A percentile compares a stretch with the other conserved stretches of the same genome.
phyloP scores from a whole-genome alignment of 2,329 filamentous ascomycete species.

The Harringtonia lauricola region DNA sequence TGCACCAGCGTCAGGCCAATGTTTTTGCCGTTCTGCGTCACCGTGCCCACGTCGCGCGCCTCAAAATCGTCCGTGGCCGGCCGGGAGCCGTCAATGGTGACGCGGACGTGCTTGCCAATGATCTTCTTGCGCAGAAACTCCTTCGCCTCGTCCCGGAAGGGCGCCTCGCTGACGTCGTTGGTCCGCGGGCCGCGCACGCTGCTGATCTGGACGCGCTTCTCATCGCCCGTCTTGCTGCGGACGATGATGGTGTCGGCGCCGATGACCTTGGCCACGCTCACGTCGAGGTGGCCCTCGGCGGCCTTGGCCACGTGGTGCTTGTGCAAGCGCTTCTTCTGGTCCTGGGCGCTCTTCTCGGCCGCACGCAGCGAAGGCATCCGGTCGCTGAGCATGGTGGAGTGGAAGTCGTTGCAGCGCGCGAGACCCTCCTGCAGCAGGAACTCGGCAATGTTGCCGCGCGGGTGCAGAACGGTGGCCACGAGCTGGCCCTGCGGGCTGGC shows the following conservation, averaged over 20 bases:
- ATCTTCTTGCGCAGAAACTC: constrained; percentile 88
- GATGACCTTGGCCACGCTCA: constrained; percentile 73
- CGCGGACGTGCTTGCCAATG: constrained; percentile 90
- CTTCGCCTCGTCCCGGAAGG: constrained; percentile 88
- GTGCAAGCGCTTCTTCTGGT: constrained; percentile 67
- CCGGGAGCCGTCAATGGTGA: constrained; percentile 82
- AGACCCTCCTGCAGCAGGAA: constrained; percentile 84
- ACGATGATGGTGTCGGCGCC: constrained; percentile 84
- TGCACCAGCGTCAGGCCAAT: constrained; percentile 78
- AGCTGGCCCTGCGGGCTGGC: constrained; percentile 84
- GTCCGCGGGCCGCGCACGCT: constrained; percentile 90
- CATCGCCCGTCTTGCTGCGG: constrained; percentile 69
- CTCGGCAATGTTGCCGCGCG: constrained; percentile 82
- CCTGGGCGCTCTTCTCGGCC: constrained; percentile 78
- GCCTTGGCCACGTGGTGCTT: constrained; percentile 67
- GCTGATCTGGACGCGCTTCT: constrained; percentile 86
- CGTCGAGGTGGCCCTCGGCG: constrained; percentile 58
- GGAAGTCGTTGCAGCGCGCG: constrained; percentile 88
- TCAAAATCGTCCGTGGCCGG: constrained; percentile 85
- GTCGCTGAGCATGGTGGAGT: constrained; percentile 80
- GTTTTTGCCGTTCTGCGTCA: constrained; percentile 77
- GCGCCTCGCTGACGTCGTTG: constrained; percentile 74
- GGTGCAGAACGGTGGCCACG: constrained; percentile 80
- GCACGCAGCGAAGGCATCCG: constrained; percentile 80
- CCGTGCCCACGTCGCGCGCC: constrained; percentile 85